Base-by-base conservation (phyloP, 768 basidiomycete species). In the Macrolepiota albuminosa region DNA sequence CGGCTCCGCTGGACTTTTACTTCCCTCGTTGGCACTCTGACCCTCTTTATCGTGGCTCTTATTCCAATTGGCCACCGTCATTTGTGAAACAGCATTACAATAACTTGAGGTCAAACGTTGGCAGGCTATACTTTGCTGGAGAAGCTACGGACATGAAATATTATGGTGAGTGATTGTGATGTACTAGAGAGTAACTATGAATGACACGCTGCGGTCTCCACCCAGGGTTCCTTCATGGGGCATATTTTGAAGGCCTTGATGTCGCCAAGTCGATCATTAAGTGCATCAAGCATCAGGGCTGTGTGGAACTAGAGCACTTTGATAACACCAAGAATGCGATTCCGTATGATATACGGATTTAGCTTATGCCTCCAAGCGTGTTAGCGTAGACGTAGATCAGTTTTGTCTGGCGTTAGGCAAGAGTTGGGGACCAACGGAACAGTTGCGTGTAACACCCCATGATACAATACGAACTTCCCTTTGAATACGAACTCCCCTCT, bases 11-110 rank as follows among this genome's bases (percentile, higher is more conserved):
- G 6, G 83, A 78, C 34, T 83, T 89, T 68, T 76, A 77, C 66
- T 79, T 84, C 62, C 77, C 79, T 3, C 70, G 76, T 3, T 89
- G 88, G 88, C 63, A 75, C 49, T 68, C 70, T 13, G 77, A 88
- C 65, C 78, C 80, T 3, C 71, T 80, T 3, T 84, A 77, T 68
- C 76, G 84, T 24, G 85, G 85, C 4, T 83, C 85, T 4, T 89
- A 85, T 63, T 84, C 83, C 24, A 89, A 87, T 61, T 89, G 86
- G 86, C 87, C 86, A 0, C 76, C 88, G 0, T 77, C 83, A 3
- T 87, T 86, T 62, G 69, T 81, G 11, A 76, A 75, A 16, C 72
- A 69, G 9, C 83, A 86, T 55, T 76, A 83, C n/a, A 71, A 79
- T 31, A 85, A 87, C 64, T 64, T 87, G 50, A 76, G 81, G 58